Evolutionary conservation across 2,329 filamentous ascomycete genomes (phyloP).

Genomic region (Aspergillus unguis): DNA sequence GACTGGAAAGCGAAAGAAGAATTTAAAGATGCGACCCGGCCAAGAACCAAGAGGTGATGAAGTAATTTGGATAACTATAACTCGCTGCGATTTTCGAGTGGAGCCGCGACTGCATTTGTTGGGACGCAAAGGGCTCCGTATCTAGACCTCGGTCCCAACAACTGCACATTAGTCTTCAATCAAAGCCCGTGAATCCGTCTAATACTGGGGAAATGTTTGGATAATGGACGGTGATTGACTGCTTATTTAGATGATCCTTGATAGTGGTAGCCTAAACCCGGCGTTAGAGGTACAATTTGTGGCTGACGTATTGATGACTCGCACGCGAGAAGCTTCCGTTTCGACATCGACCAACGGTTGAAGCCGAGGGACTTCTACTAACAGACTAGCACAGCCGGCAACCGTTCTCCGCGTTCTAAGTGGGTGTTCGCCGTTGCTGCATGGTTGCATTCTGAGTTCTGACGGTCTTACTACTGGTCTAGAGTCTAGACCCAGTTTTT

Average conservation of each 20-base stretch:
- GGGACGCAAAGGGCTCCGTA: not conserved
- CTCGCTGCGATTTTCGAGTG: constrained; percentile 8
- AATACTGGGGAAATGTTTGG: constrained; percentile 1
- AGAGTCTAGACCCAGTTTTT: not conserved
- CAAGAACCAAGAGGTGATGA: not conserved
- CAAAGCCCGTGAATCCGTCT: constrained; percentile 6
- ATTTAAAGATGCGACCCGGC: not conserved
- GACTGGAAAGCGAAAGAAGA: not conserved
- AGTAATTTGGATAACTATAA: constrained; percentile 2
- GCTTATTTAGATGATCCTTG: not conserved
- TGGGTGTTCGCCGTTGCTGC: not conserved
- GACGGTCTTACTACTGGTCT: not conserved
- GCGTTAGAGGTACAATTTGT: too few relatives aligned
- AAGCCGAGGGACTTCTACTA: not conserved
- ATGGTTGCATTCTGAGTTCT: not conserved
- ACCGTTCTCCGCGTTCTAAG: not conserved
- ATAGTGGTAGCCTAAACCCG: too few relatives aligned
- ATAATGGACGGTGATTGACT: not conserved
- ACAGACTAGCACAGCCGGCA: not conserved
- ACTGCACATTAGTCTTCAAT: not conserved
- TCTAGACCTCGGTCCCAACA: constrained; percentile 17
- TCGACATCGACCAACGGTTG: not conserved
- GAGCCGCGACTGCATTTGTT: constrained; percentile 18
- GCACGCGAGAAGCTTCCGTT: constrained; percentile 8
- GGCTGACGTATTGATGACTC: constrained; percentile 5